A percentile compares a stretch with the other conserved stretches of the same genome.
phyloP scores from a whole-genome alignment of 768 basidiomycete species.

The Termitomyces sp. region DNA sequence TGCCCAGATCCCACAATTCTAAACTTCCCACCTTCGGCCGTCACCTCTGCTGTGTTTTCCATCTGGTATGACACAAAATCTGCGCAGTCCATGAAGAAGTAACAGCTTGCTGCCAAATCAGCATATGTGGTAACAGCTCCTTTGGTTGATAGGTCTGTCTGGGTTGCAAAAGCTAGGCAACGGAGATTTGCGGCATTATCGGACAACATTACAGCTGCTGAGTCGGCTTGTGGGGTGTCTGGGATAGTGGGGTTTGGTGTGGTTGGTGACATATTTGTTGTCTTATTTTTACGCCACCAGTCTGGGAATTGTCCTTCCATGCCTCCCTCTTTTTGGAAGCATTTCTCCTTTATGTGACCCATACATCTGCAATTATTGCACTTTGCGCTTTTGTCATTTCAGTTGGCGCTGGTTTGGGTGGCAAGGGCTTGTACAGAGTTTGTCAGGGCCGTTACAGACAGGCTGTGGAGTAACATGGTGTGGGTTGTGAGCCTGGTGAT shows the following conservation, averaged over 20 bases:
- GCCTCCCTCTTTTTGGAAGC: no score
- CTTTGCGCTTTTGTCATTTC: no score
- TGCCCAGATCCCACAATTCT: neutral
- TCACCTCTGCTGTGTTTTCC: neutral
- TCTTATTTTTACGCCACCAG: no score
- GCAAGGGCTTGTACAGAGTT: no score
- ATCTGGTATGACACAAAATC: neutral
- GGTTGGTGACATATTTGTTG: no score
- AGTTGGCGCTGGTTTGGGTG: no score
- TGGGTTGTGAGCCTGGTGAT: no score
- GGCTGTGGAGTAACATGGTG: no score
- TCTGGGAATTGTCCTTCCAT: no score
- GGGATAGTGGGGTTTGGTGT: neutral
- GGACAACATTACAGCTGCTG: neutral
- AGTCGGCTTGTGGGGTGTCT: neutral
- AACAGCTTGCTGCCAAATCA: neutral
- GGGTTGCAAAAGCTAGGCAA: neutral
- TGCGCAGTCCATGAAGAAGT: neutral
- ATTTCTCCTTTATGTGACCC: no score
- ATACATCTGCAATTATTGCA: no score
- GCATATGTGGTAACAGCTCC: neutral
- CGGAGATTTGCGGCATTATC: neutral
- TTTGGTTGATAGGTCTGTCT: neutral
- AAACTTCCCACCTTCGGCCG: neutral
- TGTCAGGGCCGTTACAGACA: no score